Evolutionary conservation across 148 eudicot genomes (phyloP), one percentile per base, ranked within the genome.

Genomic region (Arbutus unedo): DNA sequence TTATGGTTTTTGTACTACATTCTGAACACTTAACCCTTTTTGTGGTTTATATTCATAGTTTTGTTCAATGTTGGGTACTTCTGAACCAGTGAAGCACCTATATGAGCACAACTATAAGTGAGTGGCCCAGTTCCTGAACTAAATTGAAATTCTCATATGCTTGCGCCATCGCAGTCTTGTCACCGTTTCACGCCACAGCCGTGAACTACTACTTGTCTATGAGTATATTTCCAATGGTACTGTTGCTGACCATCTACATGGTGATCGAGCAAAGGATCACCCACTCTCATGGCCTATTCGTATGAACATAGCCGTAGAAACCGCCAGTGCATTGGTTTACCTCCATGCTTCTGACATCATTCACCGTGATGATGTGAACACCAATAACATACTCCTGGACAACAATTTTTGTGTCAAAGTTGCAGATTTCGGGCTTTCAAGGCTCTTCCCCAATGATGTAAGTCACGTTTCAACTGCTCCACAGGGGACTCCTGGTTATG

Each of bases 311-410:
- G n/a, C n/a, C n/a, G n/a, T n/a, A n/a, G n/a, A n/a, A n/a, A n/a
- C n/a, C n/a, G n/a, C n/a, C n/a, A n/a, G n/a, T n/a, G n/a, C n/a
- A n/a, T n/a, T n/a, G n/a, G n/a, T n/a, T n/a, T n/a, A n/a, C n/a
- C n/a, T n/a, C n/a, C n/a, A n/a, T n/a, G n/a, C n/a, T n/a, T n/a
- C n/a, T n/a, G n/a, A 77, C 0, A 77, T 77, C 62, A 8, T 77
- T 48, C 79, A 77, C 79, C 79, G 79, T 0, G 79, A 77, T 77
- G 47, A n/a, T n/a, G n/a, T 77, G 13, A 77, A 77, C 64, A 77
- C 79, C 8, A 77, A 31, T n/a, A n/a, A n/a, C n/a, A n/a, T n/a
- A n/a, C n/a, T n/a, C n/a, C n/a, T n/a, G n/a, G n/a, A n/a, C n/a
- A n/a, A n/a, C n/a, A n/a, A n/a, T n/a, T n/a, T n/a, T n/a, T n/a